Conservation (phyloP, 2,329 filamentous ascomycete genomes). For the Lachnellula hyalina region DNA sequence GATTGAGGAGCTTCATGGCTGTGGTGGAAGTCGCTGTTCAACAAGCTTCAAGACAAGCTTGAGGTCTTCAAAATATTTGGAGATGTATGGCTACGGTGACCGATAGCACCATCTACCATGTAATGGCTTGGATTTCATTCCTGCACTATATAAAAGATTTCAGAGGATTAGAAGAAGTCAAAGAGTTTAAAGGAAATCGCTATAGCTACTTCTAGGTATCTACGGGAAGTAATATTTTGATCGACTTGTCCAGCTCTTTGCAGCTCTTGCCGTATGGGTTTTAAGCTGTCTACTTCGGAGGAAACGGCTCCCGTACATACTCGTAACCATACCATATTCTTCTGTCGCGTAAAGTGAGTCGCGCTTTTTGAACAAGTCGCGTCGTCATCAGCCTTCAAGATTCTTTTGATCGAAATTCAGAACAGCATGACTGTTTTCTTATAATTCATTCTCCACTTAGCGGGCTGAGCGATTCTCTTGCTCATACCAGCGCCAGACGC, state of each 20-base stretch:
- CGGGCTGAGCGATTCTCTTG: too few relatives aligned
- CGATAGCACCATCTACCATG: background rate
- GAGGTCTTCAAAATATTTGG: background rate
- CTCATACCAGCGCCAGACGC: background rate
- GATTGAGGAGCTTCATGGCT: slow-evolving; percentile 25
- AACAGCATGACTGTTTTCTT: background rate
- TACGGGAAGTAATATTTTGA: too few relatives aligned
- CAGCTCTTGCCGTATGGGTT: background rate
- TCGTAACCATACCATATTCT: slow-evolving; percentile 1
- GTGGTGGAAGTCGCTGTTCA: slow-evolving; percentile 5
- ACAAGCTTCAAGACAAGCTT: background rate
- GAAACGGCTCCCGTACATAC: background rate
- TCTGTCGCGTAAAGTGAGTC: slow-evolving; percentile 6
- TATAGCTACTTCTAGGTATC: background rate
- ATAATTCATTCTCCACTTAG: background rate
- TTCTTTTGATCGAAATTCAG: background rate
- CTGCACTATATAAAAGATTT: background rate
- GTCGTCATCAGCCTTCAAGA: slow-evolving; percentile 13
- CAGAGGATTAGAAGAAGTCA: background rate
- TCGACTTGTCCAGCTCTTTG: background rate
- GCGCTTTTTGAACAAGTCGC: slow-evolving; percentile 18
- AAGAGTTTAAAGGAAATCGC: background rate
- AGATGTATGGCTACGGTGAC: background rate
- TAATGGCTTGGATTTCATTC: background rate
- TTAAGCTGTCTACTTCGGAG: background rate